Evolutionary conservation across 345 rosid genomes (phyloP).

Genomic region (Rhodamnia argentea): DNA sequence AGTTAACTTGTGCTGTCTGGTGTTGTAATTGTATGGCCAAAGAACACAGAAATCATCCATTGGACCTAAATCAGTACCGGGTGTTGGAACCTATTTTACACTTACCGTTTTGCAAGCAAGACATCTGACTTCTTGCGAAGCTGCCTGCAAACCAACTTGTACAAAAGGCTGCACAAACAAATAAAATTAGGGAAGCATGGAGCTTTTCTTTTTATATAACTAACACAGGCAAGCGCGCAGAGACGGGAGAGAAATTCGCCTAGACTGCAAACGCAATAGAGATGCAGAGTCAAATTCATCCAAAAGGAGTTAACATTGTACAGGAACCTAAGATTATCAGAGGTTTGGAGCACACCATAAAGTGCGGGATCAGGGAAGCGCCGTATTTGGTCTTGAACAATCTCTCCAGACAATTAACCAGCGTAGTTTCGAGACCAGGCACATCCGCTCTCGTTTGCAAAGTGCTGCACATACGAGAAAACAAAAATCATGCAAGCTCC

Average conservation of each 20-base stretch:
- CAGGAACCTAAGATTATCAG: neutral
- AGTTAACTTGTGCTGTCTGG: neutral
- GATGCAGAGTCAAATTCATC: neutral
- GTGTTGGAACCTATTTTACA: neutral
- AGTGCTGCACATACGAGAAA: slow-evolving; percentile 28
- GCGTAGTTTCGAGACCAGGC: slow-evolving; percentile 40
- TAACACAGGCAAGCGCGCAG: neutral
- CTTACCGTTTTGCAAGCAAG: slow-evolving; percentile 85
- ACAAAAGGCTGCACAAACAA: slow-evolving; percentile 46
- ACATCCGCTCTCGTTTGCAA: slow-evolving; percentile 47
- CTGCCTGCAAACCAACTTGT: slow-evolving; percentile 58
- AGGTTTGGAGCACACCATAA: slow-evolving; percentile 37
- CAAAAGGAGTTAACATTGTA: neutral
- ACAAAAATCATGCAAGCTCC: neutral
- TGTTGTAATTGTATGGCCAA: neutral
- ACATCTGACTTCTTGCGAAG: slow-evolving; percentile 43
- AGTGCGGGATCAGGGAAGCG: slow-evolving; percentile 63
- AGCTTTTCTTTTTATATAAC: neutral
- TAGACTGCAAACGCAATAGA: neutral
- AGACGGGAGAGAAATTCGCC: neutral
- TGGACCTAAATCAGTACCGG: neutral
- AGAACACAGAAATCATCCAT: neutral
- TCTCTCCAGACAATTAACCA: slow-evolving; percentile 65
- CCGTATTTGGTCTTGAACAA: slow-evolving; percentile 66
- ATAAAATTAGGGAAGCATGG: neutral